phyloP scores from a whole-genome alignment of 306 rosid species.

The Castanea mollissima region DNA sequence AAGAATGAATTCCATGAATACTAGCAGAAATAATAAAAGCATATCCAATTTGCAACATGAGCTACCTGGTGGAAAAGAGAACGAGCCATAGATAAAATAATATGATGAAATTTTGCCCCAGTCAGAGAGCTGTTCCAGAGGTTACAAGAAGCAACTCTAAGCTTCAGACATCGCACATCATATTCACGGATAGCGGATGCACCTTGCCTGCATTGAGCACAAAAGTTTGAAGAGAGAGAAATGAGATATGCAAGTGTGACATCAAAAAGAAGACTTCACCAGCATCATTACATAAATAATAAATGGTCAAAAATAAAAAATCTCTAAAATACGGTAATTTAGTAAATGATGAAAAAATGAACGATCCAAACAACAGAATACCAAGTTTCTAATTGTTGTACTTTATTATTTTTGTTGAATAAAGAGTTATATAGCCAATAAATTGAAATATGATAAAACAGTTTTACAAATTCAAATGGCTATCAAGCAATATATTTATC shows the following conservation, averaged over 20 bases:
- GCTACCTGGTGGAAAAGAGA: slow-evolving; percentile 79
- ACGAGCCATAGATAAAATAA: slow-evolving; percentile 62
- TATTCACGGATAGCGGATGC: slow-evolving; percentile 49
- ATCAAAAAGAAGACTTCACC: too few relatives aligned
- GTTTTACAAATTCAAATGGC: background rate
- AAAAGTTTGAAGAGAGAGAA: background rate
- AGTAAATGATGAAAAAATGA: background rate
- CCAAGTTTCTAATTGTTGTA: background rate
- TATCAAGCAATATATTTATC: background rate
- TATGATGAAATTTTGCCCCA: slow-evolving; percentile 44
- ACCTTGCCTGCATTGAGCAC: slow-evolving; percentile 43
- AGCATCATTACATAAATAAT: background rate
- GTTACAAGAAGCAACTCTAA: slow-evolving; percentile 56
- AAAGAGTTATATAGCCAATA: background rate
- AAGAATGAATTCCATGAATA: slow-evolving; percentile 16
- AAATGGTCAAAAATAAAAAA: background rate
- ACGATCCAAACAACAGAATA: background rate
- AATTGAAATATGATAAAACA: background rate
- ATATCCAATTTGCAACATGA: background rate
- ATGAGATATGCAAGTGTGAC: background rate
- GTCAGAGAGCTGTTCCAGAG: slow-evolving; percentile 59
- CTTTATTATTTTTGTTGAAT: background rate
- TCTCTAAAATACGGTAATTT: background rate
- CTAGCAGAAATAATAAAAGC: background rate
- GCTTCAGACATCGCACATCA: slow-evolving; percentile 51